A percentile compares a stretch with the other conserved stretches of the same genome.
phyloP scores from a whole-genome alignment of 345 rosid genomes.

The Salix udensis region DNA sequence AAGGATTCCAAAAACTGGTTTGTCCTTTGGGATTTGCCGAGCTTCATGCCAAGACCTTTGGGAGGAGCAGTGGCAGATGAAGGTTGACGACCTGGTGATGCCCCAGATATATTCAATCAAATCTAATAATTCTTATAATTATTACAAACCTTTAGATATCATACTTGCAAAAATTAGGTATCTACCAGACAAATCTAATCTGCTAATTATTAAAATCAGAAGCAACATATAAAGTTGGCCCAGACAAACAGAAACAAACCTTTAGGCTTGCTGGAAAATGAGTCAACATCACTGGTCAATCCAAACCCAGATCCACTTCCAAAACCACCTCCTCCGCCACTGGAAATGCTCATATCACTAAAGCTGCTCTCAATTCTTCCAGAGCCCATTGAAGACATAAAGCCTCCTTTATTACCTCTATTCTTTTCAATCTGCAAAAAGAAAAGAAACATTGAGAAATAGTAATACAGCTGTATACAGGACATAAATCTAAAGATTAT shows the following conservation, averaged over 20 bases:
- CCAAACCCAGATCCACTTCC: slow-evolving; percentile 86
- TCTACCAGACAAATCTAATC: background rate
- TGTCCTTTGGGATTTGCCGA: slow-evolving; percentile 81
- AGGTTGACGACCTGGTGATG: slow-evolving; percentile 58
- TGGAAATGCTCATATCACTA: slow-evolving; percentile 77
- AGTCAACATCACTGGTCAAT: slow-evolving; percentile 62
- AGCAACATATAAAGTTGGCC: background rate
- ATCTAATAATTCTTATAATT: too few relatives aligned
- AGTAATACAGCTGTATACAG: slow-evolving; percentile 4
- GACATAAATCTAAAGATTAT: background rate
- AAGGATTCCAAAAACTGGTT: slow-evolving; percentile 91
- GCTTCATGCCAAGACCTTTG: slow-evolving; percentile 97
- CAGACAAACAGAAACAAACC: slow-evolving; percentile 42
- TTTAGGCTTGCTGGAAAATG: slow-evolving; percentile 76
- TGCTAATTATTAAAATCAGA: background rate
- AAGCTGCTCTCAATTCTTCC: slow-evolving; percentile 85
- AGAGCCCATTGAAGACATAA: slow-evolving; percentile 90
- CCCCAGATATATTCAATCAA: background rate
- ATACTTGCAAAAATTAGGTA: background rate
- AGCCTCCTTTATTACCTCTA: slow-evolving; percentile 85
- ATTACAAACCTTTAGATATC: too few relatives aligned
- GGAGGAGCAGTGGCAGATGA: slow-evolving; percentile 92
- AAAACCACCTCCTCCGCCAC: slow-evolving; percentile 65
- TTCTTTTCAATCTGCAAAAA: slow-evolving; percentile 79
- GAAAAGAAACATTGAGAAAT: background rate